These are phyloP conservation scores for California macrophylla DNA, from an alignment of 441 rosid species.

Conservation along the genomic window DNA sequence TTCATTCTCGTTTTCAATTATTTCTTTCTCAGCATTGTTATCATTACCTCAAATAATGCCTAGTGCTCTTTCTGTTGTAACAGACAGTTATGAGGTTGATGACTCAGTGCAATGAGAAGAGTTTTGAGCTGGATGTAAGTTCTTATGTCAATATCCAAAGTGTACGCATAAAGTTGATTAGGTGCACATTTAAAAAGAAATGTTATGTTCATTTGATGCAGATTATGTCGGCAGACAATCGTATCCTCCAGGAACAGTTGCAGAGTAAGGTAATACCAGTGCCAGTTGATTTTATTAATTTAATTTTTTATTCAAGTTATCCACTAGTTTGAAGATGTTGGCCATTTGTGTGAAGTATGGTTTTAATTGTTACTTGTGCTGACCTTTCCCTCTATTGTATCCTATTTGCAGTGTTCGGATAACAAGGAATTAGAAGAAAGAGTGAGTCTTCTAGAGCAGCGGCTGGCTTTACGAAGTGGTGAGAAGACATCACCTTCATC, in stretches of 20 bases:
- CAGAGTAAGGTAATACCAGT: slow-evolving; percentile 54
- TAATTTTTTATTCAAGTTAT: background rate
- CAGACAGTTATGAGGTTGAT: slow-evolving; percentile 81
- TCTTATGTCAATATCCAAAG: slow-evolving; percentile 5
- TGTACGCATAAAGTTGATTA: background rate
- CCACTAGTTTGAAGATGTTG: slow-evolving; percentile 10
- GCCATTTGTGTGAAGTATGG: background rate
- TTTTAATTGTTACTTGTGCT: slow-evolving; percentile 1
- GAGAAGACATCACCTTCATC: slow-evolving; percentile 34
- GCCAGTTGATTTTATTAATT: slow-evolving; percentile 3
- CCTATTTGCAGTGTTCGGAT: slow-evolving; percentile 54
- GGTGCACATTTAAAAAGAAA: slow-evolving; percentile 6
- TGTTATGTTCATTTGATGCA: slow-evolving; percentile 30
- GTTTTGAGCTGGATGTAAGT: slow-evolving; percentile 88
- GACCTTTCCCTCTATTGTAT: background rate
- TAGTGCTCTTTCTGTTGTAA: slow-evolving; percentile 21
- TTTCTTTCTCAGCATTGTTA: background rate
- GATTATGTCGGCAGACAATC: slow-evolving; percentile 91
- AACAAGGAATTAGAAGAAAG: slow-evolving; percentile 69
- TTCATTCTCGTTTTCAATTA: background rate
- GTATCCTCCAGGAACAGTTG: slow-evolving; percentile 86
- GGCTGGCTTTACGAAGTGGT: slow-evolving; percentile 35
- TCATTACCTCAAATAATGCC: slow-evolving; percentile 9
- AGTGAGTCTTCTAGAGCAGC: slow-evolving; percentile 56
- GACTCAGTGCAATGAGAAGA: slow-evolving; percentile 85